Evolutionary conservation across 371 early-diverging fungal species (phyloP), one percentile per base, ranked within the genome.

Genomic region (Apophysomyces trapeziformis): DNA sequence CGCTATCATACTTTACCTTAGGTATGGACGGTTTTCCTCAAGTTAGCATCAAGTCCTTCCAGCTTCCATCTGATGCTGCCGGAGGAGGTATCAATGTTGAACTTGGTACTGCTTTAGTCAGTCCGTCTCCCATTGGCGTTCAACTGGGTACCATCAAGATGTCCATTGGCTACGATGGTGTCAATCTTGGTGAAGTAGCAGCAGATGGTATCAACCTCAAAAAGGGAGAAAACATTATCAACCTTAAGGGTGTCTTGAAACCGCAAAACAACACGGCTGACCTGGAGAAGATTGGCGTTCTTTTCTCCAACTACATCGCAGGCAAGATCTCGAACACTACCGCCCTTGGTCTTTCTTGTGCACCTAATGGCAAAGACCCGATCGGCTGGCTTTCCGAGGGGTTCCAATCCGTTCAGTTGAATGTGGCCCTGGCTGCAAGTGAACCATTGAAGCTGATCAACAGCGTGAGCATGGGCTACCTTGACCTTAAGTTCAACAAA

Each of bases 101-200:
- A 39, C 78, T 89, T 8, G 85, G 83, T 47, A 86, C 86, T 38
- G 75, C 78, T 45, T 60, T 89, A 58, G 73, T 75, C 60, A 83
- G 84, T 68, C 86, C 86, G 65, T 87, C 87, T 38, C 87, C 89
- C 57, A 78, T 89, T 57, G 85, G 86, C 35, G 80, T 88, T 4
- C 73, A 81, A 56, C 78, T 89, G 4, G 89, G 89, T 58, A 83
- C 83, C 5, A 79, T 89, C 63, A 72, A 75, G 44, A 73, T 89
- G 64, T 74, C 75, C 11, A 85, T 89, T 64, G 75, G 72, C 7
- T 85, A 77, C 64, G 73, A 85, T 47, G 83, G 80, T 37, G 77
- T 83, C 36, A 67, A 71, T 35, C 73, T 89, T 56, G 89, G 89
- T 61, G 71, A 67, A 41, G 86, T 87, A 54, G 61, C 69, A 56